Conservation (phyloP, 306 rosid species). For the Cucurbita maxima region DNA sequence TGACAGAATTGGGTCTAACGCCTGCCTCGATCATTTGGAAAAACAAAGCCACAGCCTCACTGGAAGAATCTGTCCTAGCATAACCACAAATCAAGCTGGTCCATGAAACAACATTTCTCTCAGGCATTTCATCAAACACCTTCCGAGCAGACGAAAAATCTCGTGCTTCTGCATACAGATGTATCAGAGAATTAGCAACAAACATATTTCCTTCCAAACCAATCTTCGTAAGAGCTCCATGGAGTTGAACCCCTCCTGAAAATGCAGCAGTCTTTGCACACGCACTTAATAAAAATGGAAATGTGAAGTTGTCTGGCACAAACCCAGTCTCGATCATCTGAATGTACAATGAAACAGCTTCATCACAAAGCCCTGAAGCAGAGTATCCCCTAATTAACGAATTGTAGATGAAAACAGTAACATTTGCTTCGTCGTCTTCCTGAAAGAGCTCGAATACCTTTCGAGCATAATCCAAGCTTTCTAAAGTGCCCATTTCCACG, state of each 20-base stretch:
- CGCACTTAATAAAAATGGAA: conserved; percentile 48
- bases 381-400: conserved; percentile 54
- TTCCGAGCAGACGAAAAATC: conserved; percentile 32
- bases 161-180: conserved; percentile 42
- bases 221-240: conserved; percentile 41
- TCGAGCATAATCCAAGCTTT: conserved; percentile 40
- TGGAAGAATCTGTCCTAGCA: conserved; percentile 26
- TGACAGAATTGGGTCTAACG: conserved; percentile 38
- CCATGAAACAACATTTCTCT: conserved; percentile 80
- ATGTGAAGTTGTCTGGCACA: conserved; percentile 56
- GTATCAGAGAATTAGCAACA: conserved; percentile 49
- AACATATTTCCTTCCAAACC: conserved; percentile 48
- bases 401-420: conserved; percentile 35
- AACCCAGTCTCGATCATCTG: conserved; percentile 32
- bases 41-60: conserved; percentile 52
- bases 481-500: conserved; percentile 35
- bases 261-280: conserved; percentile 42
- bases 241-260: conserved; percentile 49
- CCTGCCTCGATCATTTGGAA: conserved; percentile 51
- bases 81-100: conserved; percentile 76
- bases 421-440: conserved; percentile 7
- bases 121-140: conserved; percentile 56
- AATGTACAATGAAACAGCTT: conserved; percentile 34
- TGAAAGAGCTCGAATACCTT: conserved; percentile 22
- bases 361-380: conserved; percentile 30